phyloP scores from a whole-genome alignment of 2,329 filamentous ascomycete genomes.

The Penicillium rolfsii region DNA sequence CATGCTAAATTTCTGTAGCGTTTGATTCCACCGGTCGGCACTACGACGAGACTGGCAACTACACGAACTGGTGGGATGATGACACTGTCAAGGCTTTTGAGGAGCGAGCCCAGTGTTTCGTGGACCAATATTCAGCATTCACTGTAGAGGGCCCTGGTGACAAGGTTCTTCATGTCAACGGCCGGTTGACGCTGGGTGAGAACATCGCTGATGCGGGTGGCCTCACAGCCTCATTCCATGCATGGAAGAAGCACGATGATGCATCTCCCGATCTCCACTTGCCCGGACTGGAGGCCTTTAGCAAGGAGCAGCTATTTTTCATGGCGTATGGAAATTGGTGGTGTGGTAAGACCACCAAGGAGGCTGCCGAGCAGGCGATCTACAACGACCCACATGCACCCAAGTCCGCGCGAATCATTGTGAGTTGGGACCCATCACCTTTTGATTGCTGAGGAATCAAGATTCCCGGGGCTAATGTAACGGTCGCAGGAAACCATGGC shows the following conservation, averaged over 20 bases:
- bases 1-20: conserved; percentile 40
- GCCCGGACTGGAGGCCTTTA: conserved; percentile 64
- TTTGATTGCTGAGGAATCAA: neutral
- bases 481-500: conserved; percentile 60
- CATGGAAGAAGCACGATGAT: conserved; percentile 64
- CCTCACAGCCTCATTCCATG: conserved; percentile 63
- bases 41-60: conserved; percentile 67
- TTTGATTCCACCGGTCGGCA: conserved; percentile 69
- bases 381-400: conserved; percentile 69
- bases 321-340: conserved; percentile 66
- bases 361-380: conserved; percentile 60
- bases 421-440: conserved; percentile 28
- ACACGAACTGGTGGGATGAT: conserved; percentile 69
- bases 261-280: conserved; percentile 58
- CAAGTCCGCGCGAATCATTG: conserved; percentile 60
- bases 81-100: conserved; percentile 62
- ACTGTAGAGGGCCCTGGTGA: conserved; percentile 61
- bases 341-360: conserved; percentile 67
- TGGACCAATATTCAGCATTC: conserved; percentile 68
- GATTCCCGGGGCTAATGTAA: neutral
- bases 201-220: conserved; percentile 74
- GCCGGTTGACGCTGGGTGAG: conserved; percentile 66
- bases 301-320: conserved; percentile 71
- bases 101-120: conserved; percentile 65
- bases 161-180: conserved; percentile 64